Conservation (phyloP, 1,284 basidiomycete genomes). For the Tremellales sp. region DNA sequence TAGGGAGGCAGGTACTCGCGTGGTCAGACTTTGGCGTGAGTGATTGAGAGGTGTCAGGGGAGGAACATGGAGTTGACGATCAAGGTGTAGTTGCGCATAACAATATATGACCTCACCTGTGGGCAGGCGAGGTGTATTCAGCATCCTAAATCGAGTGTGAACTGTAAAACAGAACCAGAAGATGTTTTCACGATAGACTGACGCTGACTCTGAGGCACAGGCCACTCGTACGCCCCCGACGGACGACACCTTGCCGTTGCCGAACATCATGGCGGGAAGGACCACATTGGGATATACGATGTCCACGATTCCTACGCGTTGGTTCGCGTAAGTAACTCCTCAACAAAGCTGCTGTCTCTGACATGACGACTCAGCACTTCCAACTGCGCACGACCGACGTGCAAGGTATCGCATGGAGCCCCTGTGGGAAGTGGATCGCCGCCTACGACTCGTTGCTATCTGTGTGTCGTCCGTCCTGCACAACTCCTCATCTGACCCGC, state of each 20-base stretch:
- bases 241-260: conserved; percentile 73
- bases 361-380: conserved; percentile 60
- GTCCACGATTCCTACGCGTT: conserved; percentile 63
- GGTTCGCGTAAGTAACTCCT: conserved; percentile 58
- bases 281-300: conserved; percentile 78
- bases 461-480: conserved; percentile 48
- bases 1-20: conserved; percentile 72
- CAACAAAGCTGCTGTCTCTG: background rate
- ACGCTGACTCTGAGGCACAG: conserved; percentile 45
- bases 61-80: conserved; percentile 3
- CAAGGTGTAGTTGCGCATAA: conserved; percentile 62
- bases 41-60: conserved; percentile 27
- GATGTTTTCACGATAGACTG: background rate
- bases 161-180: conserved; percentile 15
- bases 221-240: conserved; percentile 72
- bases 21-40: conserved; percentile 84
- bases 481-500: background rate
- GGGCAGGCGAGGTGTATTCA: conserved; percentile 53
- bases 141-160: conserved; percentile 16
- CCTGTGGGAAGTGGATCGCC: conserved; percentile 72
- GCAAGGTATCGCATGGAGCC: conserved; percentile 72
- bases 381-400: conserved; percentile 70
- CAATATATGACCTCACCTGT: conserved; percentile 70
- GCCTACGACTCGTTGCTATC: conserved; percentile 77
- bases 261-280: conserved; percentile 80